Percentiles rank a stretch among this genome's conserved stretches.
phyloP scores from a whole-genome alignment of 371 early-diverging fungal genomes.

The Racocetra persica region DNA sequence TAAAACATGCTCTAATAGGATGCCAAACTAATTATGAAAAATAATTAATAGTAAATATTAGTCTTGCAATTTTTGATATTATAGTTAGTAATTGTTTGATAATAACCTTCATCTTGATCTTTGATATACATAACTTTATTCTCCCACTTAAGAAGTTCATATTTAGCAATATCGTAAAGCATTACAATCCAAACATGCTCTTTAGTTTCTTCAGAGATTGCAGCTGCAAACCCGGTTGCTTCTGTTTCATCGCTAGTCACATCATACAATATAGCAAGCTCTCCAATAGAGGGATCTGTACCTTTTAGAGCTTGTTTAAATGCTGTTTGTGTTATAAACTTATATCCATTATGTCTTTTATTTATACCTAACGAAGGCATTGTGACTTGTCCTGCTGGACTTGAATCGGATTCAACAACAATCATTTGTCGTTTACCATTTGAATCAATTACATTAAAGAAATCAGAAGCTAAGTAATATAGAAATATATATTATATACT shows the following conservation, averaged over 20 bases:
- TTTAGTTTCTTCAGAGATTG: constrained; percentile 82
- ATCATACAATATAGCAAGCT: constrained; percentile 75
- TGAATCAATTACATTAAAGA: too few species aligned
- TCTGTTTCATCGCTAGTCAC: constrained; percentile 88
- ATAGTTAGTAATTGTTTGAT: background rate
- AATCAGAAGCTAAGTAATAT: too few species aligned
- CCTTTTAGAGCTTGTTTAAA: constrained; percentile 77
- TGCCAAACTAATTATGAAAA: too few species aligned
- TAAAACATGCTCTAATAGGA: too few species aligned
- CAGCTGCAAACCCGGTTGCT: constrained; percentile 89
- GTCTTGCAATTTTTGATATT: background rate
- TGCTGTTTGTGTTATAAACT: constrained; percentile 79
- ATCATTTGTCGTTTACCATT: too few species aligned
- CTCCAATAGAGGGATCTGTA: constrained; percentile 78
- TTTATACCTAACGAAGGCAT: constrained; percentile 91
- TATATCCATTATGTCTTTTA: constrained; percentile 82
- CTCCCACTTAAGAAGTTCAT: constrained; percentile 82
- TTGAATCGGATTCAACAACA: constrained; percentile 83
- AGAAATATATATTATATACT: too few species aligned
- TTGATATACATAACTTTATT: constrained; percentile 81
- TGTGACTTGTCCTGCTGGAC: constrained; percentile 95
- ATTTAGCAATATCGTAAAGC: constrained; percentile 73
- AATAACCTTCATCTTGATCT: constrained; percentile 67
- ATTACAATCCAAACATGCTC: constrained; percentile 91
- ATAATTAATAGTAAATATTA: too few species aligned